Percentiles rank a stretch among this genome's conserved stretches.
phyloP scores from a whole-genome alignment of 148 eudicot genomes.

The Rhododendron griersonianum region DNA sequence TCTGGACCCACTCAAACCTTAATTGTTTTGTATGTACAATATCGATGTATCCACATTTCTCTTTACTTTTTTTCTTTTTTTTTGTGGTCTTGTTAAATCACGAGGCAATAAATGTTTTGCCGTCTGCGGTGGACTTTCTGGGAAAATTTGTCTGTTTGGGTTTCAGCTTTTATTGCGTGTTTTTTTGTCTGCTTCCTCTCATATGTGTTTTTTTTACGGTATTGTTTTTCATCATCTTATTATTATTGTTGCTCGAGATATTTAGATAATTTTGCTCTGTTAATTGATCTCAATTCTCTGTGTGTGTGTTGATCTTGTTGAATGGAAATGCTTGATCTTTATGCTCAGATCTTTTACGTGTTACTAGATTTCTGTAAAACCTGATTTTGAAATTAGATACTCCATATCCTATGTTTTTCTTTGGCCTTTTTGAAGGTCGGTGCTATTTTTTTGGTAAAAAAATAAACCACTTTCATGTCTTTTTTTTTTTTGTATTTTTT shows the following conservation, averaged over 20 bases:
- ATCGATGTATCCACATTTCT: not conserved
- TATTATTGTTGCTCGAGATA: not conserved
- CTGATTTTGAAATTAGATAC: not conserved
- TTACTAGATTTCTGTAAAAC: not conserved
- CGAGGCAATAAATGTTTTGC: constrained; percentile 2
- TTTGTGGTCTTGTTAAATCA: not conserved
- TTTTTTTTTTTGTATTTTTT: not conserved
- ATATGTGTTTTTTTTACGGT: not conserved
- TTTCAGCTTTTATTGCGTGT: not conserved
- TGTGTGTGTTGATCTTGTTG: not conserved
- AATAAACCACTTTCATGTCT: not conserved
- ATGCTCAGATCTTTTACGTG: not conserved
- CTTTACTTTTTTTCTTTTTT: not conserved
- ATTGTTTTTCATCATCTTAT: not conserved
- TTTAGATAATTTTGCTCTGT: not conserved
- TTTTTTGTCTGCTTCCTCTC: constrained; percentile 4
- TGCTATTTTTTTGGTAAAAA: not conserved
- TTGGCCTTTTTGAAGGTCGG: not conserved
- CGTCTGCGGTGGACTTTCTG: not conserved
- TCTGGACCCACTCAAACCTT: constrained; percentile 14
- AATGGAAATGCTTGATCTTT: not conserved
- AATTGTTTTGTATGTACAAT: not conserved
- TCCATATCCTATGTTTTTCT: not conserved
- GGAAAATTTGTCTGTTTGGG: not conserved
- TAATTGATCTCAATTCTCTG: not conserved